Evolutionary conservation across 2,329 filamentous ascomycete species (phyloP), one percentile per base, ranked within the genome.

Genomic region (Sarocladiaceae sp.): DNA sequence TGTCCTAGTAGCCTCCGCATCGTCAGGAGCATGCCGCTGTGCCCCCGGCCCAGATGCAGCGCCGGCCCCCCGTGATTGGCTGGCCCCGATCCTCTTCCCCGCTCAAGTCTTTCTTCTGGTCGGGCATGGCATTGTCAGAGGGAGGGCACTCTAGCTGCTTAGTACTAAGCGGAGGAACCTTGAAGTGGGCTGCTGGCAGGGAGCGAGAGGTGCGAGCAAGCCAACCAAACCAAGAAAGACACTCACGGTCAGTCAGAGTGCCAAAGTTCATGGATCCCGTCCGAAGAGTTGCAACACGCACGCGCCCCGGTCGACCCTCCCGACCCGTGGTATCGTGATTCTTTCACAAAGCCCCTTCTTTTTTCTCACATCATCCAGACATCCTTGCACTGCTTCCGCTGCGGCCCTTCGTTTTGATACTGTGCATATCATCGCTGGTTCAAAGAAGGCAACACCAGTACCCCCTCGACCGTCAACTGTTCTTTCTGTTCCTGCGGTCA

Each of bases 261-360:
- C n/a, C n/a, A 44, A 23, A 44, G 40, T 26, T 15, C 23, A 26
- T 28, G 40, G 40, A 44, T 44, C 40, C 40, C 17, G 40, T 44
- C 23, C 40, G 8, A 26, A 44, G 40, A 44, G 40, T 44, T 44
- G 23, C 40, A 44, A 44, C 40, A 44, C 40, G 40, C 40, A n/a
- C 23, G 22, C 18, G 40, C 40, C 40, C 40, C 40, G 23, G 40
- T 28, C 23, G 25, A 44, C 40, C 40, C 40, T 44, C 20, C 40
- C 40, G 23, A 28, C 15, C 23, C 23, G 23, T 44, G 22, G 40
- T n/a, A 44, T 44, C 40, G 40, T 44, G 40, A 44, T 25, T 28
- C 40, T 44, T 44, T 20, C 40, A 26, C 12, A 44, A n/a, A 23
- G 22, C 40, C 20, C 40, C 28, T 44, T 22, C 17, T 44, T 28